A percentile compares a stretch with the other conserved stretches of the same genome.
phyloP scores from a whole-genome alignment of 2,329 filamentous ascomycete species.

The Botrytis byssoidea region DNA sequence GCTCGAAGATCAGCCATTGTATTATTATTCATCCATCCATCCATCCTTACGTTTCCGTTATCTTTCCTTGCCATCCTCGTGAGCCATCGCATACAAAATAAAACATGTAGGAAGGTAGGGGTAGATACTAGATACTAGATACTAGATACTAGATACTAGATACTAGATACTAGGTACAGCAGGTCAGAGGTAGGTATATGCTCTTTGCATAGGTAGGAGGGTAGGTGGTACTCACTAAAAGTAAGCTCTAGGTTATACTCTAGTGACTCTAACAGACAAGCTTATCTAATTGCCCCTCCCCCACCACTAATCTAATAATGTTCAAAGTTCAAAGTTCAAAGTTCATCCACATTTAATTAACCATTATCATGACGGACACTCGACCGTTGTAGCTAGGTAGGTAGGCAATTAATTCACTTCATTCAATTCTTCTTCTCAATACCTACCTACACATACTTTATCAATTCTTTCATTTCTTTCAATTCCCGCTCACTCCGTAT shows the following conservation, averaged over 20 bases:
- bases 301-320: neutral
- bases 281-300: neutral
- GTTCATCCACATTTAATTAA: neutral
- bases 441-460: no score
- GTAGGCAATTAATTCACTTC: neutral
- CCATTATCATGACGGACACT: neutral
- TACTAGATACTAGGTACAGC: no score
- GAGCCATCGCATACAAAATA: neutral
- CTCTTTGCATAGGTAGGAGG: no score
- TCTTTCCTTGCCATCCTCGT: neutral
- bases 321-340: no score
- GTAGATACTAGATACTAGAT: no score
- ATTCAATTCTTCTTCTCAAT: neutral
- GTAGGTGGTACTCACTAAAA: no score
- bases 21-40: neutral
- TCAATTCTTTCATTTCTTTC: neutral
- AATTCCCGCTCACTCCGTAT: neutral
- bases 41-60: neutral
- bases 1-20: neutral
- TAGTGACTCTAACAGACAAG: neutral
- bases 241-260: no score
- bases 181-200: no score
- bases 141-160: no score
- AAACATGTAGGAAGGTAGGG: neutral
- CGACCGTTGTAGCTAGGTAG: neutral